These are phyloP conservation scores for Talaromyces rugulosus DNA, from an alignment of 2,329 filamentous ascomycete genomes.

Conservation along the genomic window DNA sequence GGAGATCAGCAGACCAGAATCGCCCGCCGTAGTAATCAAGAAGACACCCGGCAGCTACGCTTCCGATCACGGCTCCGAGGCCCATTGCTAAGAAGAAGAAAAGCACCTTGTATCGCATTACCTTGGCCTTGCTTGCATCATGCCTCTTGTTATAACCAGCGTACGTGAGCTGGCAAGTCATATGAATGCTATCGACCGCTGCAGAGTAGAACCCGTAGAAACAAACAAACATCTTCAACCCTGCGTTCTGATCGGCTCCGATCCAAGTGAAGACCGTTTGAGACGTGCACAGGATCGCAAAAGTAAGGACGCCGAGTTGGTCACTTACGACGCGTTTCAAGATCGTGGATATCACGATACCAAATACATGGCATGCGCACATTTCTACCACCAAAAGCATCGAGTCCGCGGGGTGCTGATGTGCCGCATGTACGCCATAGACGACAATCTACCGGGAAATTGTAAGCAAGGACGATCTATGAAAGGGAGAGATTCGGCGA, in stretches of 20 bases:
- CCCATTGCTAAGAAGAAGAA: background rate
- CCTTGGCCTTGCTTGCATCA: background rate
- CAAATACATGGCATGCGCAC: background rate
- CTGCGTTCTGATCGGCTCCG: slow-evolving; percentile 21
- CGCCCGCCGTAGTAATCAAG: background rate
- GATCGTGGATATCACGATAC: background rate
- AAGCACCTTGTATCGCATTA: background rate
- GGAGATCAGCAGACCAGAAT: background rate
- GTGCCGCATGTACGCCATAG: background rate
- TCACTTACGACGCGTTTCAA: background rate
- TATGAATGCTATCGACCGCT: slow-evolving; percentile 27
- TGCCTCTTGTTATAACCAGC: background rate
- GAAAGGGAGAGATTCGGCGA: background rate
- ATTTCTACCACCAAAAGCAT: background rate
- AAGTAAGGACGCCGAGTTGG: slow-evolving; percentile 9
- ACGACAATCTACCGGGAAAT: background rate
- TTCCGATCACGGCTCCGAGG: background rate
- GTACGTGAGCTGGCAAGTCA: background rate
- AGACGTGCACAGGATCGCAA: slow-evolving; percentile 31
- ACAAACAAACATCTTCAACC: slow-evolving; percentile 24
- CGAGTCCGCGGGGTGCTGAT: background rate
- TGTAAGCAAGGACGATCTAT: background rate
- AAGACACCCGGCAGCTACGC: background rate
- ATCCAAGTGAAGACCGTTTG: slow-evolving; percentile 48
- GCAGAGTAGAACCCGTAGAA: slow-evolving; percentile 30